phyloP scores from a whole-genome alignment of 257 asterid species.

The Knoxia roxburghii region DNA sequence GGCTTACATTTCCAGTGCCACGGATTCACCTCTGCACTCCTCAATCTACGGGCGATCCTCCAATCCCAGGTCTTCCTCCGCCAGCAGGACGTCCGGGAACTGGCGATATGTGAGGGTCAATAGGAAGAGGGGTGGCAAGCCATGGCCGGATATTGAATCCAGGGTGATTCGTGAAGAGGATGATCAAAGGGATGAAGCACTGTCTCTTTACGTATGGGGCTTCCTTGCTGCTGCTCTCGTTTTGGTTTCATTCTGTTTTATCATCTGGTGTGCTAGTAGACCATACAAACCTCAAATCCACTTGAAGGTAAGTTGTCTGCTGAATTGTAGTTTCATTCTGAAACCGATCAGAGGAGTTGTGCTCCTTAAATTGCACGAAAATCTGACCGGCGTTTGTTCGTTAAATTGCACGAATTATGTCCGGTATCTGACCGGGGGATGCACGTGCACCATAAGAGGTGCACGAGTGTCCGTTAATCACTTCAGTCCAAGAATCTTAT shows the following conservation, averaged over 20 bases:
- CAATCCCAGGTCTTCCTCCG: conserved; percentile 38
- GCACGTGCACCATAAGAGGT: too few species aligned
- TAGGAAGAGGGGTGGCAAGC: conserved; percentile 32
- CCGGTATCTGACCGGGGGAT: too few species aligned
- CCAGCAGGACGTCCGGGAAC: conserved; percentile 51
- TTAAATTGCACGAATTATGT: too few species aligned
- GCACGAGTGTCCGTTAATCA: background rate
- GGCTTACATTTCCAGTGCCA: conserved; percentile 28
- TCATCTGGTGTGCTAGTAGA: conserved; percentile 46
- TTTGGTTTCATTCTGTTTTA: conserved; percentile 34
- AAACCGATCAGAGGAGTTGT: too few species aligned
- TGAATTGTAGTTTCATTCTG: background rate
- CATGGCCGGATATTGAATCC: conserved; percentile 31
- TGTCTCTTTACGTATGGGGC: conserved; percentile 21
- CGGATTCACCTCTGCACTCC: conserved; percentile 39
- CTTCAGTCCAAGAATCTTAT: background rate
- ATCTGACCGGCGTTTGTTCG: too few species aligned
- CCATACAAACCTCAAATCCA: conserved; percentile 37
- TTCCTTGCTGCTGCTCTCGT: conserved; percentile 18
- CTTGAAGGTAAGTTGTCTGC: conserved; percentile 35
- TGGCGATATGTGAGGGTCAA: conserved; percentile 18
- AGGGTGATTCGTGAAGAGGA: conserved; percentile 42
- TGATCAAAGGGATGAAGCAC: conserved; percentile 10
- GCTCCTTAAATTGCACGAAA: too few species aligned
- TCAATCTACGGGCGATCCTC: conserved; percentile 24